Conservation (phyloP, 2,329 filamentous ascomycete genomes). For the Alternaria ventricosa region DNA sequence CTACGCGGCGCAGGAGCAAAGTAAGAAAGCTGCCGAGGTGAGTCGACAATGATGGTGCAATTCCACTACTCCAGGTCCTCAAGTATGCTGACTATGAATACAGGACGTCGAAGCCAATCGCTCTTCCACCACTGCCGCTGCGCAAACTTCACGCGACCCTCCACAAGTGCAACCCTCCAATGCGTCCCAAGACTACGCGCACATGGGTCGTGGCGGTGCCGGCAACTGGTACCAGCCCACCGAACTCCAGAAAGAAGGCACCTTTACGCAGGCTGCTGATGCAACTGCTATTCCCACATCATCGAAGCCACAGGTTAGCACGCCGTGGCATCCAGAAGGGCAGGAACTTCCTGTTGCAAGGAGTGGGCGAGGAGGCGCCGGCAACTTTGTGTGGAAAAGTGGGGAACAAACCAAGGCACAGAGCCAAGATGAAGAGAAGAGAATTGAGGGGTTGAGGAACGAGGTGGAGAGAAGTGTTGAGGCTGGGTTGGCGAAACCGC, state of each 20-base stretch:
- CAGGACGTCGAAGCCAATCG: slow-evolving; percentile 52
- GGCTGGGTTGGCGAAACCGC: slow-evolving; percentile 48
- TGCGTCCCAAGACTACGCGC: slow-evolving; percentile 49
- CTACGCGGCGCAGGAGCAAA: slow-evolving; percentile 42
- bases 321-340: slow-evolving; percentile 44
- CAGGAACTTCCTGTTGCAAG: slow-evolving; percentile 45
- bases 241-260: slow-evolving; percentile 48
- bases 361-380: slow-evolving; percentile 55
- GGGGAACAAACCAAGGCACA: slow-evolving; percentile 41
- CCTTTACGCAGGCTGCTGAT: slow-evolving; percentile 42
- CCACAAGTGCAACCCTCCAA: slow-evolving; percentile 21
- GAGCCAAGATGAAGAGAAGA: slow-evolving; percentile 30
- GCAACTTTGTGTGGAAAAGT: slow-evolving; percentile 54
- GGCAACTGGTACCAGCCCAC: slow-evolving; percentile 56
- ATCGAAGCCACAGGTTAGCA: slow-evolving; percentile 36
- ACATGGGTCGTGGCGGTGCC: slow-evolving; percentile 54
- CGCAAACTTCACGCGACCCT: slow-evolving; percentile 14
- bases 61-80: not conserved
- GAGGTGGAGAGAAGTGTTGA: slow-evolving; percentile 52
- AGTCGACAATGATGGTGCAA: not conserved
- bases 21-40: slow-evolving; percentile 40
- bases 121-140: slow-evolving; percentile 17
- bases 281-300: slow-evolving; percentile 37
- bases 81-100: slow-evolving; percentile 1
- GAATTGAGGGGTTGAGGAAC: slow-evolving; percentile 32